These are phyloP conservation scores for Claviceps humidiphila DNA, from an alignment of 2,329 filamentous ascomycete species.

Conservation along the genomic window DNA sequence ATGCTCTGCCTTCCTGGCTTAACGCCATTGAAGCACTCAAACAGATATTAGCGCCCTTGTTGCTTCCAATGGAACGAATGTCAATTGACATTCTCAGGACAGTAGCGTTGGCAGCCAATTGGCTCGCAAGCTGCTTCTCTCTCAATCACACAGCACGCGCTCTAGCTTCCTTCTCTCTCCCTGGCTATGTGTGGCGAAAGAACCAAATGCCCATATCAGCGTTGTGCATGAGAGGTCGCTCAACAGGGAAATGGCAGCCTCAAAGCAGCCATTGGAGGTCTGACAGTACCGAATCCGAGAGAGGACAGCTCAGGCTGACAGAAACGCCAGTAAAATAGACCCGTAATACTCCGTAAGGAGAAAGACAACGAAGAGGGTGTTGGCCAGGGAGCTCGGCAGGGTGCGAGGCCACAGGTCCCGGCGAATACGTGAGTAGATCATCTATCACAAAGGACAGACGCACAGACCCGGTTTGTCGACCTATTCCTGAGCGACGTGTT, in stretches of 20 bases:
- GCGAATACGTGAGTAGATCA: neutral
- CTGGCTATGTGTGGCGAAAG: neutral
- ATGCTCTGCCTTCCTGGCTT: neutral
- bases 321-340: neutral
- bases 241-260: neutral
- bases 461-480: neutral
- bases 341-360: neutral
- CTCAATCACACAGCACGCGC: neutral
- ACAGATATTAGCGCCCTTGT: neutral
- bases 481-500: neutral
- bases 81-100: neutral
- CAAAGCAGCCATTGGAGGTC: neutral
- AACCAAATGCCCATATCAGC: neutral
- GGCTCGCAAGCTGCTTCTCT: neutral
- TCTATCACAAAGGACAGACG: slow-evolving; percentile 18
- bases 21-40: too few relatives aligned
- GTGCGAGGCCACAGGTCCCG: slow-evolving; percentile 11
- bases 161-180: too few relatives aligned
- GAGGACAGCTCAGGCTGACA: slow-evolving; percentile 1
- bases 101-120: neutral
- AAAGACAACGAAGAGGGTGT: neutral
- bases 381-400: neutral
- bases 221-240: neutral
- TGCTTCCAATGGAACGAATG: neutral
- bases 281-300: neutral